Percentiles rank a stretch among this genome's conserved stretches.
These are phyloP conservation scores for Leccinum fallax DNA, from an alignment of 1,284 basidiomycete species.

Conservation along the genomic window DNA sequence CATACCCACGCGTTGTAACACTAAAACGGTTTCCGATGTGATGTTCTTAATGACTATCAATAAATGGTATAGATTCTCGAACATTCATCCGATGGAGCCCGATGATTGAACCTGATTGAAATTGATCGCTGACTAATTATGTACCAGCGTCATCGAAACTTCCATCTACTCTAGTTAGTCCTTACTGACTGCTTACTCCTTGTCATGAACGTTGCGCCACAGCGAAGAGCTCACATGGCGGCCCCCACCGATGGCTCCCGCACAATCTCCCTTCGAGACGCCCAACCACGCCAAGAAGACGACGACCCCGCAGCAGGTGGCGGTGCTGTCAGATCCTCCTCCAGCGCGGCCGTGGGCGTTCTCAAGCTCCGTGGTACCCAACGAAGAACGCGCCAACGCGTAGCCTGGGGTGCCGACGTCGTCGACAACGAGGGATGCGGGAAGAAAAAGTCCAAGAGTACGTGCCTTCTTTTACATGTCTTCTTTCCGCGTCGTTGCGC, in stretches of 20 bases:
- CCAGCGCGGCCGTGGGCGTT: conserved; percentile 40
- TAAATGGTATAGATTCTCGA: conserved; percentile 16
- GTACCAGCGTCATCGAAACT: background rate
- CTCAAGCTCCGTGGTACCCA: conserved; percentile 57
- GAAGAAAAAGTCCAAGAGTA: conserved; percentile 85
- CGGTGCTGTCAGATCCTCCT: conserved; percentile 28
- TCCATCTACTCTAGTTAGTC: background rate
- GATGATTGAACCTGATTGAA: background rate
- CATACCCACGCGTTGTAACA: conserved; percentile 33
- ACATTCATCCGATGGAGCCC: background rate
- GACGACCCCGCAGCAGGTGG: conserved; percentile 1
- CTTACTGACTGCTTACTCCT: background rate
- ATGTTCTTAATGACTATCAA: conserved; percentile 19
- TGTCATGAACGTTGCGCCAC: conserved; percentile 30
- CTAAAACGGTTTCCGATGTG: conserved; percentile 14
- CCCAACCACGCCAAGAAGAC: conserved; percentile 37
- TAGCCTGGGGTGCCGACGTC: conserved; percentile 79
- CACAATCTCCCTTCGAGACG: conserved; percentile 47
- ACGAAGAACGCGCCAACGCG: conserved; percentile 48
- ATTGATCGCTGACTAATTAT: conserved; percentile 24
- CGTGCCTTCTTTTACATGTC: conserved; percentile 30
- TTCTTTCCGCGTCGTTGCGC: background rate
- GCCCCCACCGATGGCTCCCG: conserved; percentile 50
- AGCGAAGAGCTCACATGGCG: conserved; percentile 31
- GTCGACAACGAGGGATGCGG: conserved; percentile 83